Evolutionary conservation across 73 alveolate genomes (phyloP), one percentile per base, ranked within the genome.

Genomic region (Stentor coeruleus): DNA sequence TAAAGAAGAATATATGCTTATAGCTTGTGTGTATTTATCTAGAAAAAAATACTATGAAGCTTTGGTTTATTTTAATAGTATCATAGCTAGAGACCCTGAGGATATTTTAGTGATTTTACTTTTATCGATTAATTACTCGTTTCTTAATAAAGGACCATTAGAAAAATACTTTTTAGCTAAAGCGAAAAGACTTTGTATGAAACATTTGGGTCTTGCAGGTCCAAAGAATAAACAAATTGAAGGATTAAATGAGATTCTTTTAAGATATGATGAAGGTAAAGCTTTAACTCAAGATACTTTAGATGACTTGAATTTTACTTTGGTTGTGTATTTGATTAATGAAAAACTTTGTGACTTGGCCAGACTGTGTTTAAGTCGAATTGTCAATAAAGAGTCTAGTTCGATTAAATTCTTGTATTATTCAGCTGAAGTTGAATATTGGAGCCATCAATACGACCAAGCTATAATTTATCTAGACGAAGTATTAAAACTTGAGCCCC

Each of bases 111-210:
- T 89, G 35, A 81, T 84, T 82, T 42, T 94, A 0, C 84, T 92
- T 35, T 37, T 87, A 33, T 49, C 90, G 30, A 59, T 92, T n/a
- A 84, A 87, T 3, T 90, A 85, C 38, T 85, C 83, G 35, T 30
- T 38, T 31, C 85, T 80, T 11, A 81, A 60, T 38, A 94, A 94
- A 15, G 55, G 76, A 3, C 83, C 59, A 31, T 40, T 92, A 40
- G 88, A 92, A 30, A 84, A 94, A 77, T 88, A 87, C 59, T 88
- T 86, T 82, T 74, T 84, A 82, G 66, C 93, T n/a, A 82, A 82
- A 0, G 91, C 94, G 11, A 80, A 57, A 58, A 74, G 95, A 39
- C 83, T 73, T 39, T 59, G 83, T 66, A n/a, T 86, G 74, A 90
- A 96, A 81, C 74, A 81, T 3, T 42, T 76, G 72, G 94, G 88